Base-by-base conservation (phyloP, 768 basidiomycete species). In the Amyloporia xantha region DNA sequence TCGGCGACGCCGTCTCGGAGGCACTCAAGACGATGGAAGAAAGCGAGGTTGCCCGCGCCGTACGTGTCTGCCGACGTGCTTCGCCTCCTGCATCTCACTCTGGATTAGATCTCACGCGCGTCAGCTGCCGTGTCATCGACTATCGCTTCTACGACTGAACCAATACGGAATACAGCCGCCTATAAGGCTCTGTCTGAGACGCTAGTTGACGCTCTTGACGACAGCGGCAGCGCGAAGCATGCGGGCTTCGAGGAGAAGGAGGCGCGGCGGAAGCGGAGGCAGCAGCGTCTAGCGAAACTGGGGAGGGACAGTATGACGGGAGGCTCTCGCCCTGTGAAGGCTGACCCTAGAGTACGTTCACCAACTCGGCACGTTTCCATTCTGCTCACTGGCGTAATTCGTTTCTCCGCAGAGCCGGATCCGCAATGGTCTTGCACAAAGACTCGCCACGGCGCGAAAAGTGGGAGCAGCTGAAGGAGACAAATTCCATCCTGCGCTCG, bases 201-300 rank as follows among this genome's bases (percentile, higher is more conserved):
- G 1, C 70, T 99, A 12, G 71, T 92, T 3, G 96, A 99, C 54
- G 91, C 93, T 2, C 74, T 99, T 35, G 93, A 98, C 53, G 94
- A 98, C 66, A 90, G 87, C 49, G 89, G 88, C 3, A 91, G 84
- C 54, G 87, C 91, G 2, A 91, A 92, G 57, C 91, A 95, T 66
- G 94, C 91, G 42, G 96, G 96, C 0, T 97, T 93, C 54, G 91
- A 95, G 65, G 94, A 96, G 64, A 91, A 87, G 63, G 96, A 98
- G 62, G 86, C 82, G 17, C 80, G 96, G 43, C 73, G 96, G 59
- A 68, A 79, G 50, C 77, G 92, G 51, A 70, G 96, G 49, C 86
- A 93, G 65, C 71, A 74, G 41, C 80, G 96, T 28, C 74, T 96
- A 15, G 82, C 75, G 47, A 95, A 94, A 66, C 88, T 91, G 4